Conservation (phyloP, 1,284 basidiomycete species). For the Heterobasidion occidentale region DNA sequence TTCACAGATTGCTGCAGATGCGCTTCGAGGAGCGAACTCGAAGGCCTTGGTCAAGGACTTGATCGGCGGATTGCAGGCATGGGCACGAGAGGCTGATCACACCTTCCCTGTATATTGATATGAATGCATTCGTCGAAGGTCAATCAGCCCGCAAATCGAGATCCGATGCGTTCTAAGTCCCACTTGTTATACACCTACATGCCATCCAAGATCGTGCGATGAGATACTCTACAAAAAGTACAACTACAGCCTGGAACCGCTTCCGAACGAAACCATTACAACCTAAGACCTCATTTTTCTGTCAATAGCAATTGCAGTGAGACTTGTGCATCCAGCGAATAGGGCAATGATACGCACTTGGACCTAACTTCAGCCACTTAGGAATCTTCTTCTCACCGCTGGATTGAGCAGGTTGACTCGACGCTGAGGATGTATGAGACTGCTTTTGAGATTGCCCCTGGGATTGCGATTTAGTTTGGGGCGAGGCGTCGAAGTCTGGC, state of each 20-base stretch:
- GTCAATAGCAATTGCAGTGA: too few species aligned
- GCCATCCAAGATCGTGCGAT: too few species aligned
- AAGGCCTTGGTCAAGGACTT: slow-evolving; percentile 55
- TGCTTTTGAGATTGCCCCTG: slow-evolving; percentile 4
- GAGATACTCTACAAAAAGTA: too few species aligned
- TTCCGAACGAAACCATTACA: too few species aligned
- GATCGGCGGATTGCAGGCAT: slow-evolving; percentile 72
- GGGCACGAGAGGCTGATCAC: slow-evolving; percentile 66
- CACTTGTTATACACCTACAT: too few species aligned
- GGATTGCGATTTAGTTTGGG: slow-evolving; percentile 3
- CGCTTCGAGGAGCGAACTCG: slow-evolving; percentile 32
- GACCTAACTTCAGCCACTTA: slow-evolving; percentile 60
- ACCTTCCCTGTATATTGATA: slow-evolving; percentile 65
- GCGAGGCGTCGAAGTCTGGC: slow-evolving; percentile 23
- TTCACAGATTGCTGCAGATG: slow-evolving; percentile 79
- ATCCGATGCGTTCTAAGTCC: too few species aligned
- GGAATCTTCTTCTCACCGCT: slow-evolving; percentile 53
- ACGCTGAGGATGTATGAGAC: slow-evolving; percentile 16
- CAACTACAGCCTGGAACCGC: too few species aligned
- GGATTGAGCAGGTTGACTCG: slow-evolving; percentile 1
- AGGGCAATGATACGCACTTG: slow-evolving; percentile 29
- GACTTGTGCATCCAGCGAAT: not conserved
- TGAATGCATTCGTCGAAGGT: too few species aligned
- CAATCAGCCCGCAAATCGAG: too few species aligned
- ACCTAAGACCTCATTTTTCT: too few species aligned